These are phyloP conservation scores for Rhynchospora breviuscula DNA, from an alignment of 176 grass and related monocot species.

Conservation along the genomic window DNA sequence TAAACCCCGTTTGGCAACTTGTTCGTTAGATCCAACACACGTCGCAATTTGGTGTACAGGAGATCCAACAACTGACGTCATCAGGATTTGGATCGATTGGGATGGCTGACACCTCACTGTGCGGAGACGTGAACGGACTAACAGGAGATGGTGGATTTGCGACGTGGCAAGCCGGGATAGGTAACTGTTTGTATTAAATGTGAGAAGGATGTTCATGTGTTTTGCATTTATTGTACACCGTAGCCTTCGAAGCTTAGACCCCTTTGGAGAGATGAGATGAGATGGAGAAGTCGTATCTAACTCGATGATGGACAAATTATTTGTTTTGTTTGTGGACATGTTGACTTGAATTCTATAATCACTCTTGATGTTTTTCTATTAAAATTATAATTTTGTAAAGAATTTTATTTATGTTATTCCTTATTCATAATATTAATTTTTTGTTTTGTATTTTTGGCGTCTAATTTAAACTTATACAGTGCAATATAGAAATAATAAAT, in stretches of 20 bases:
- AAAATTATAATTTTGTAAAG: no score
- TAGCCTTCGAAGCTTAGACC: not conserved
- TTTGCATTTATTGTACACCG: not conserved
- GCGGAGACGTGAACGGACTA: not conserved
- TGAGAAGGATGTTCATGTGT: not conserved
- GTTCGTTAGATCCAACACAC: slow-evolving; percentile 11
- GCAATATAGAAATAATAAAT: no score
- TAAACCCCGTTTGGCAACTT: not conserved
- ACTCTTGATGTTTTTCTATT: no score
- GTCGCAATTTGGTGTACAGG: slow-evolving; percentile 8
- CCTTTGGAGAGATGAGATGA: no score
- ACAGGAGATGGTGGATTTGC: not conserved
- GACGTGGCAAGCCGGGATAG: not conserved
- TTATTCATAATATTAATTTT: no score
- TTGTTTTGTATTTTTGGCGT: no score
- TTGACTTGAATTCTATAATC: no score
- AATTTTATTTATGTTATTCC: no score
- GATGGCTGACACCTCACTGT: not conserved
- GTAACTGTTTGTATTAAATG: not conserved
- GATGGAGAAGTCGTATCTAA: no score
- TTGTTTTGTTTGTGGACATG: no score
- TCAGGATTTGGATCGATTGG: not conserved
- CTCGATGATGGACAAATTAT: no score
- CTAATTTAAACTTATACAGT: no score
- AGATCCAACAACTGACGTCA: not conserved